These are phyloP conservation scores for Phytopythium sindhum DNA, from an alignment of 352 stramenopile genomes.

Conservation along the genomic window DNA sequence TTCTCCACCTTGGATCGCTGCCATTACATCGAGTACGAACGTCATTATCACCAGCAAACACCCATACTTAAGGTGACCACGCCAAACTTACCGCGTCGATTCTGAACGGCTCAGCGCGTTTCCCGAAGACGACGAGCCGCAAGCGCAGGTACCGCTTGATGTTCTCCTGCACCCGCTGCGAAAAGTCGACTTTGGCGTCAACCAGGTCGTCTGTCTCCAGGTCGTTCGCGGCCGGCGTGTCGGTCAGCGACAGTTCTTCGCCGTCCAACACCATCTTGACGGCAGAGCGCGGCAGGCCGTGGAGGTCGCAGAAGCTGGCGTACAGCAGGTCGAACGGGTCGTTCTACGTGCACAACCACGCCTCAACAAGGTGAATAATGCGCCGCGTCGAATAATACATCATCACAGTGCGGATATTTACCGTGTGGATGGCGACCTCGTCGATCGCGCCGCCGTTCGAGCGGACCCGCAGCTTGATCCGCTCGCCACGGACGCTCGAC, in stretches of 20 bases:
- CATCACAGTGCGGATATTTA: conserved; percentile 10
- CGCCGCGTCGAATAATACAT: background rate
- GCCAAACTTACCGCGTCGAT: conserved; percentile 50
- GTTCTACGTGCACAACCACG: conserved; percentile 28
- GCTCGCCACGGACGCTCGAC: conserved; percentile 32
- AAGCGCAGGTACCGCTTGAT: conserved; percentile 61
- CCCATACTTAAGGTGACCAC: background rate
- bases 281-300: conserved; percentile 51
- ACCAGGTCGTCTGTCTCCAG: conserved; percentile 63
- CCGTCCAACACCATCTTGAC: conserved; percentile 67
- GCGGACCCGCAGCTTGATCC: conserved; percentile 48
- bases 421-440: conserved; percentile 56
- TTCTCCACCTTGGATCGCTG: conserved; percentile 57
- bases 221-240: conserved; percentile 32
- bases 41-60: background rate
- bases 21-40: background rate
- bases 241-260: conserved; percentile 21
- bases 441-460: conserved; percentile 55
- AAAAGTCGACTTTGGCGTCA: conserved; percentile 74
- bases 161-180: conserved; percentile 33
- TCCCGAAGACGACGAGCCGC: conserved; percentile 46
- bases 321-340: conserved; percentile 64
- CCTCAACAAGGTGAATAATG: background rate
- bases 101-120: conserved; percentile 56
- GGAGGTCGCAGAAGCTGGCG: conserved; percentile 56